Base-by-base conservation (phyloP, 345 rosid species). In the Citrus medica region DNA sequence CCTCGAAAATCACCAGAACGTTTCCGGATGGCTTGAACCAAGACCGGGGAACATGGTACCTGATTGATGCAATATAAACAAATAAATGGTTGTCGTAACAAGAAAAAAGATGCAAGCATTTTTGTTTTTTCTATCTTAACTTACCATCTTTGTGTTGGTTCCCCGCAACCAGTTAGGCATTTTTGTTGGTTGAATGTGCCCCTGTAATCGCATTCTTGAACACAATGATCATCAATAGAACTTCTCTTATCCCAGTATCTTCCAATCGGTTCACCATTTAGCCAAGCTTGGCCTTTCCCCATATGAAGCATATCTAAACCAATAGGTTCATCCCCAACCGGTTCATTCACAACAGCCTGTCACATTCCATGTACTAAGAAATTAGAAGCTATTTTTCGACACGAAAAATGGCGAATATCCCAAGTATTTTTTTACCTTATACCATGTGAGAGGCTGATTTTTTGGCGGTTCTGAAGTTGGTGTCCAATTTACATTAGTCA, bases 281-380 rank as follows among this genome's bases (percentile, higher is more conserved):
- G 83, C 99, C 99, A 94, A 60, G 97, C 99, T 81, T 89, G 90
- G 35, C 98, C 98, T 88, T 96, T 96, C 64, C 97, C 99, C 98
- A 94, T 91, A 70, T 86, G 82, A 69, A 92, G 66, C 99, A 96
- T 94, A 79, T 94, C 98, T 59, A 94, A 81, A 77, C 97, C 99
- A 21, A 91, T 80, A 3, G 97, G 99, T 80, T 94, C 99, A 89
- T 87, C 81, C 27, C 98, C 97, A 1, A 88, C 71, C 69, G 99
- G 99, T 81, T 88, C 73, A 74, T 92, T 93, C 76, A 96, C 89
- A 62, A 86, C 80, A 82, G 82, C 92, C 99, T 96, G 84, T 75
- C 72, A 67, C 42, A 76, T 69, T 73, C 67, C 66, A 77, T 62
- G 46, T 30, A 38, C 76, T 64, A 60, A 73, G 17, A 46, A 46